Conservation (phyloP, 2,329 filamentous ascomycete genomes). For the Beauveria sp. region DNA sequence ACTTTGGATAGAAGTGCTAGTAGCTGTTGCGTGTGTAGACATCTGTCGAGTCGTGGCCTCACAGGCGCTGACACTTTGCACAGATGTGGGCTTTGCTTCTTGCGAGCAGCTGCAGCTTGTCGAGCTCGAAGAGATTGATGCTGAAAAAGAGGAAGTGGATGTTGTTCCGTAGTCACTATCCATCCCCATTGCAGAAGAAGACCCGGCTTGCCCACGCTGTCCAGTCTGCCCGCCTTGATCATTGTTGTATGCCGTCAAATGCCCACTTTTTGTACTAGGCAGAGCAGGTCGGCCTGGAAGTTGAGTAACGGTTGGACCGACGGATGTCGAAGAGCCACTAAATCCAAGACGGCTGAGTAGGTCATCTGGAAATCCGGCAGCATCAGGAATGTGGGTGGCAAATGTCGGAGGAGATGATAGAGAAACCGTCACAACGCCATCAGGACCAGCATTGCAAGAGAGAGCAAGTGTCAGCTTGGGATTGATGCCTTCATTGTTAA, state of each 20-base stretch:
- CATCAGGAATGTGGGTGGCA: conserved; percentile 7
- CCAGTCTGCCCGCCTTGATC: background rate
- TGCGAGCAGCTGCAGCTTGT: background rate
- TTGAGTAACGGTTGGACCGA: background rate
- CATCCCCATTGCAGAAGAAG: background rate
- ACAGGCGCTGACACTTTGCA: background rate
- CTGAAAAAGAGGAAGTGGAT: background rate
- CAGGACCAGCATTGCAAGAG: conserved; percentile 23
- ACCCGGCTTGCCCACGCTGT: background rate
- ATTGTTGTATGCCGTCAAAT: background rate
- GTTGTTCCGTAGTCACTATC: background rate
- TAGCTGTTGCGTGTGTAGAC: background rate
- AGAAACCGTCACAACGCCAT: conserved; percentile 26
- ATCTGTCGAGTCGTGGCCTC: background rate
- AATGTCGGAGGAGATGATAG: conserved; percentile 15
- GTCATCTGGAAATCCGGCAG: background rate
- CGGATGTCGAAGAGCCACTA: background rate
- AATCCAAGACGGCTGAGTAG: background rate
- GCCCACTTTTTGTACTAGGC: background rate
- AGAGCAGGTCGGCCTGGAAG: conserved; percentile 1
- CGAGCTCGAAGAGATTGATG: background rate
- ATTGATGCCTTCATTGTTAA: conserved; percentile 12
- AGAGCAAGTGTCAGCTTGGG: conserved; percentile 20
- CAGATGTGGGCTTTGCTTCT: background rate
- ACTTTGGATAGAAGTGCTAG: background rate